phyloP scores from a whole-genome alignment of 495 filamentous ascomycete genomes.

The Aspergillus haitiensis region DNA sequence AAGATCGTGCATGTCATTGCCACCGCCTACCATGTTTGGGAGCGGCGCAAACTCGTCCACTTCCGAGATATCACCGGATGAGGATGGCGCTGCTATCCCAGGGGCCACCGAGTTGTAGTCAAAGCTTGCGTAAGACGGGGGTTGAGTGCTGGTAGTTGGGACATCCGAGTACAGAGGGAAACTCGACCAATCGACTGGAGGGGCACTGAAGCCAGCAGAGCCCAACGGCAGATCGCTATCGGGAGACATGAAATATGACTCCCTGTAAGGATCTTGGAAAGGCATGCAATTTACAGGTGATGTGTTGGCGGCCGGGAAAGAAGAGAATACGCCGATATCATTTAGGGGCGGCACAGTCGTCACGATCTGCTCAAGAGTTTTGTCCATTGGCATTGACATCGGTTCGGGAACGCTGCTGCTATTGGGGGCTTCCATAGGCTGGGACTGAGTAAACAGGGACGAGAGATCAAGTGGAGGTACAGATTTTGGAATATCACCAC shows the following conservation, averaged over 20 bases:
- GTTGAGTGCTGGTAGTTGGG: conserved; percentile 66
- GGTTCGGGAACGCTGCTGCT: conserved; percentile 26
- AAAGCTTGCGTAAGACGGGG: conserved; percentile 67
- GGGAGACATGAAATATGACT: conserved; percentile 47
- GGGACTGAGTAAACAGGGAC: conserved; percentile 53
- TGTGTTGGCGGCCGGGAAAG: conserved; percentile 37
- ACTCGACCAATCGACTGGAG: conserved; percentile 72
- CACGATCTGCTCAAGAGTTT: conserved; percentile 40
- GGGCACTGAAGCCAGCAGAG: conserved; percentile 62
- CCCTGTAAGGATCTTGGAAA: conserved; percentile 46
- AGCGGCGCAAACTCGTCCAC: conserved; percentile 61
- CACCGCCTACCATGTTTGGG: conserved; percentile 34
- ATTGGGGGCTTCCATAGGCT: conserved; percentile 40
- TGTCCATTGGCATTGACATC: conserved; percentile 33
- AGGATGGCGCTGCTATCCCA: conserved; percentile 59
- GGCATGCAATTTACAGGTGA: conserved; percentile 45
- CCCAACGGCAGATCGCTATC: conserved; percentile 66
- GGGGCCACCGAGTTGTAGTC: conserved; percentile 58
- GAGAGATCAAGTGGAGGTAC: conserved; percentile 67
- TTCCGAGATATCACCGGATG: conserved; percentile 75
- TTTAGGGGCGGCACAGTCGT: conserved; percentile 39
- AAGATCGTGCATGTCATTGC: conserved; percentile 43
- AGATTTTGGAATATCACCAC: conserved; percentile 60
- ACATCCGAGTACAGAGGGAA: conserved; percentile 62
- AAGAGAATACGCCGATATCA: conserved; percentile 39